These are phyloP conservation scores for Microbotryum violaceum DNA, from an alignment of 1,284 basidiomycete genomes.

Conservation along the genomic window DNA sequence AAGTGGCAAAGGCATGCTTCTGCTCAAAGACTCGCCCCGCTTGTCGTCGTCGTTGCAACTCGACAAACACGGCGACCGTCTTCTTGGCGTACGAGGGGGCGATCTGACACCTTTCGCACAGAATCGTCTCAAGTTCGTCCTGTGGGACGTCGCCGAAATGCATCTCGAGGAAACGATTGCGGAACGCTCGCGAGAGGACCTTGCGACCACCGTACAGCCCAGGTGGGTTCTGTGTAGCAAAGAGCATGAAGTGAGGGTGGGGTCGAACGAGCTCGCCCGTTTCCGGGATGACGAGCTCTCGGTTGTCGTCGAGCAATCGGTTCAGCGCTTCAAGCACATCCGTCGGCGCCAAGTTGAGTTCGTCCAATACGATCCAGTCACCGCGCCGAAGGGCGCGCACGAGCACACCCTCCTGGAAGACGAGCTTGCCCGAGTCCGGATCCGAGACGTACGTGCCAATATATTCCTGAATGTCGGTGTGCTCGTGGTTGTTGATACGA, in stretches of 20 bases:
- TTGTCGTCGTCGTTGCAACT: constrained; percentile 87
- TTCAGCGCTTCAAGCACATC: constrained; percentile 98
- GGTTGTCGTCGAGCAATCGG: constrained; percentile 91
- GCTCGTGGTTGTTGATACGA: constrained; percentile 99
- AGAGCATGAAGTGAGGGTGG: constrained; percentile 95
- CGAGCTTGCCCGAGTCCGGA: constrained; percentile 78
- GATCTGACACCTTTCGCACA: constrained; percentile 79
- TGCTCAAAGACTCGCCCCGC: constrained; percentile 91
- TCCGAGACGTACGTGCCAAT: constrained; percentile 95
- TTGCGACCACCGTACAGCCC: constrained; percentile 97
- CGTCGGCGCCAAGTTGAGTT: constrained; percentile 94
- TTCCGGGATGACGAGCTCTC: constrained; percentile 91
- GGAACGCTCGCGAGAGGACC: constrained; percentile 87
- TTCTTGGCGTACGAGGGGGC: constrained; percentile 85
- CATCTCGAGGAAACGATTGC: constrained; percentile 97
- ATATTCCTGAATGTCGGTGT: constrained; percentile 97
- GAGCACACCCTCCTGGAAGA: constrained; percentile 88
- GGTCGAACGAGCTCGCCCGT: constrained; percentile 91
- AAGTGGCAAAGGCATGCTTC: constrained; percentile 91
- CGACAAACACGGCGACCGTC: constrained; percentile 87
- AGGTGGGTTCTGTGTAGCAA: constrained; percentile 96
- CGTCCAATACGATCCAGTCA: constrained; percentile 97
- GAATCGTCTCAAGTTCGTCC: constrained; percentile 82
- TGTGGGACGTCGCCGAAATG: constrained; percentile 98
- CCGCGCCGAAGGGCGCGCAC: constrained; percentile 86